Base-by-base conservation (phyloP, 2,329 filamentous ascomycete genomes). In the Emmonsiellopsis sp. region DNA sequence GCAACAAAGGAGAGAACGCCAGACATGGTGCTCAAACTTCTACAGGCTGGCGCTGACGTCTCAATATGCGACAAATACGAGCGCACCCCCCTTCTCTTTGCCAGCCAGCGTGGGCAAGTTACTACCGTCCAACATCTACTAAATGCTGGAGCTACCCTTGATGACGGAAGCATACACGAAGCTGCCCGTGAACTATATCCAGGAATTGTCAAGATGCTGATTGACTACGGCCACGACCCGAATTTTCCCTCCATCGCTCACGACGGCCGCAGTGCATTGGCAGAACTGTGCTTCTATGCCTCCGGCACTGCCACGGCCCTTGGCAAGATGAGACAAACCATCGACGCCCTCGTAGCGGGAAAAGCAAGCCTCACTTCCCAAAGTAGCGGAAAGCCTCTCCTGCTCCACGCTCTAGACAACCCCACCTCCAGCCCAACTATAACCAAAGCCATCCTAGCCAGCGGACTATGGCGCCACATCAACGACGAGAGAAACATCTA, bases 131-230 rank as follows among this genome's bases (percentile, higher is more conserved):
- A 72, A 2, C 75, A 73, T 50, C 65, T 86, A 0, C 70, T 84
- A 5, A 75, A 75, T 0, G 77, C 79, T 0, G 78, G 80, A 17
- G 78, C 81, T 1, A 75, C 78, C 1, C 74, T 72, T 42, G 81
- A 86, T 54, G 84, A 87, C 55, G 83, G 83, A 0, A 85, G 82
- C 1, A 71, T 87, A 2, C 84, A 87, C 60, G 83, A 85, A 55
- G 81, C 83, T 3, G 78, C 83, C 0, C 73, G 80, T 10, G 75
- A 79, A 46, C 71, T 86, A 17, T 81, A 85, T 57, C 57, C 83
- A 0, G 67, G 76, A 10, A 77, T 77, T 1, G 78, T 84, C 56
- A 72, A 74, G 49, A 70, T 82, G 1, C 70, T 87, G 1, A 67
- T 85, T 5, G 71, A 82, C 45, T 70, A 78, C 56, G 79, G 77